Evolutionary conservation across 495 filamentous ascomycete genomes (phyloP).

Genomic region (Hypoxylon lenormandii): DNA sequence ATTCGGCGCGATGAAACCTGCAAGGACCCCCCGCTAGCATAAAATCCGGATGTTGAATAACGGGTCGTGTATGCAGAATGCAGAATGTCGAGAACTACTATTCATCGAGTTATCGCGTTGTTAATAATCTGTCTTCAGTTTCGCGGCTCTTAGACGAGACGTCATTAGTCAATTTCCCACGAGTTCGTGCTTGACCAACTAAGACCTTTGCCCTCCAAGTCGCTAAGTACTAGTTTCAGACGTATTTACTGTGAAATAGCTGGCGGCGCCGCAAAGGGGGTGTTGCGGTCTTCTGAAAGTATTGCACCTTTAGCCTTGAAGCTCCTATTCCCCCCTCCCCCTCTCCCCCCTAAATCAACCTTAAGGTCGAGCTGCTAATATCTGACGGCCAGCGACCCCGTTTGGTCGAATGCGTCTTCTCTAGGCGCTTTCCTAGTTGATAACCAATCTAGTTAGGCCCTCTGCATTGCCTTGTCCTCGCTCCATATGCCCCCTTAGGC

Average conservation of each 20-base stretch:
- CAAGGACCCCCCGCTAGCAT: slow-evolving; percentile 49
- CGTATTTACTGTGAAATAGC: slow-evolving; percentile 11
- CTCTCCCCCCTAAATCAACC: slow-evolving; percentile 4
- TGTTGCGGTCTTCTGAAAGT: slow-evolving; percentile 12
- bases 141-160: slow-evolving; percentile 34
- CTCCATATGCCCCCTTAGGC: slow-evolving; percentile 23
- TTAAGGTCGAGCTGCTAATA: slow-evolving; percentile 26
- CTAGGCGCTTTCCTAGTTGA: slow-evolving; percentile 17
- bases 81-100: slow-evolving; percentile 42
- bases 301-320: slow-evolving; percentile 14
- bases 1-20: slow-evolving; percentile 46
- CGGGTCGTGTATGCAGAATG: slow-evolving; percentile 34
- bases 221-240: slow-evolving; percentile 14
- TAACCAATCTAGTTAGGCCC: slow-evolving; percentile 36
- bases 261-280: slow-evolving; percentile 18
- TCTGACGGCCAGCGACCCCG: slow-evolving; percentile 16
- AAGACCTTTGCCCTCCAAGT: slow-evolving; percentile 9
- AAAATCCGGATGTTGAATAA: slow-evolving; percentile 49
- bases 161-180: slow-evolving; percentile 19
- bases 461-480: slow-evolving; percentile 27
- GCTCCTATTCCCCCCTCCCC: not conserved
- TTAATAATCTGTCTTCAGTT: slow-evolving; percentile 21
- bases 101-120: slow-evolving; percentile 29
- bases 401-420: slow-evolving; percentile 22
- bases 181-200: slow-evolving; percentile 1